A percentile compares a stretch with the other conserved stretches of the same genome.
Conservation (phyloP, 352 stramenopile genomes). For the Globisporangium perplexum region DNA sequence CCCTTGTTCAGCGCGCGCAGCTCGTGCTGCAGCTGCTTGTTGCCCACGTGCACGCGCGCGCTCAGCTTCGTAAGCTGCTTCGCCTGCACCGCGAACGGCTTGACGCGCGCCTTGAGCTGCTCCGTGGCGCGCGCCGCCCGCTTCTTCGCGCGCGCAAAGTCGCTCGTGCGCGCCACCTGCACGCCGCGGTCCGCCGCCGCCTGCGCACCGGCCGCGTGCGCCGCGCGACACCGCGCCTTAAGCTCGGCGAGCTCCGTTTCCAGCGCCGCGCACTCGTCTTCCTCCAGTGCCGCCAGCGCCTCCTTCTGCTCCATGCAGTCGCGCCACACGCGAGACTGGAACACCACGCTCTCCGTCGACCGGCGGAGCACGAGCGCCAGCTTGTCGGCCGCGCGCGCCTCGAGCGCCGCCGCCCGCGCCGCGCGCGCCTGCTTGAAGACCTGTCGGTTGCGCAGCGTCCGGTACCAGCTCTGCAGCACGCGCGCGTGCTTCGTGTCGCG, state of each 20-base stretch:
- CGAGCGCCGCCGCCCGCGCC: conserved; percentile 14
- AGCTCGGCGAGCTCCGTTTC: conserved; percentile 49
- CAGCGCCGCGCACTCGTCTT: conserved; percentile 29
- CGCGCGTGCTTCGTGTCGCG: conserved; percentile 26
- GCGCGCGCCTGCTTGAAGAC: conserved; percentile 40
- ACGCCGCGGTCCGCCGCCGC: conserved; percentile 29
- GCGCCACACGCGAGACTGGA: conserved; percentile 64
- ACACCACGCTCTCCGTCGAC: conserved; percentile 40
- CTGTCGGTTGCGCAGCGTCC: conserved; percentile 49
- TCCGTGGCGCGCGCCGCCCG: conserved; percentile 17
- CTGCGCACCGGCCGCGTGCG: conserved; percentile 30
- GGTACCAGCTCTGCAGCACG: conserved; percentile 61
- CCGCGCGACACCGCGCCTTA: conserved; percentile 31
- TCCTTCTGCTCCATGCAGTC: conserved; percentile 51
- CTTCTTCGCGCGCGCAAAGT: conserved; percentile 23
- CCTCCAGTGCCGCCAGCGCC: conserved; percentile 34
- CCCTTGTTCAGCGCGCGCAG: conserved; percentile 28
- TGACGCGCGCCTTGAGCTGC: conserved; percentile 44
- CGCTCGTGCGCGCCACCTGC: conserved; percentile 28
- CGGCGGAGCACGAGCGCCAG: conserved; percentile 21
- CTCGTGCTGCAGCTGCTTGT: conserved; percentile 52
- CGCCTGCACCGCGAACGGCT: conserved; percentile 54
- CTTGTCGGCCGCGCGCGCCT: conserved; percentile 25
- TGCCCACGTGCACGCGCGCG: conserved; percentile 35
- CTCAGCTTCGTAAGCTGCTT: conserved; percentile 54